Percentiles rank a stretch among this genome's conserved stretches.
These are phyloP conservation scores for Colletotrichum tropicale DNA, from an alignment of 2,329 filamentous ascomycete species.

Conservation along the genomic window DNA sequence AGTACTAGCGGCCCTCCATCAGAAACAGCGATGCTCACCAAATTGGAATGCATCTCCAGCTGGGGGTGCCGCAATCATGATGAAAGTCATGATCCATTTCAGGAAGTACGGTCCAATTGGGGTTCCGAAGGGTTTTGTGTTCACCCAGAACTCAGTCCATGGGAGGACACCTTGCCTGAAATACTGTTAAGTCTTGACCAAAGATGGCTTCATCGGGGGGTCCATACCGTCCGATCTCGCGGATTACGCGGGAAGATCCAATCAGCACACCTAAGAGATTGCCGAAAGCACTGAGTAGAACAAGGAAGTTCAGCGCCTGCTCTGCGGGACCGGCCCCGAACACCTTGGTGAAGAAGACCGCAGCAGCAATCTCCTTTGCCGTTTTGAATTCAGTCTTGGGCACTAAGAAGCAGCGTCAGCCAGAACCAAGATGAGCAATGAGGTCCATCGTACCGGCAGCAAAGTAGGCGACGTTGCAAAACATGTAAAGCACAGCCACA, in stretches of 20 bases:
- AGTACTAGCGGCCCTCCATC: background rate
- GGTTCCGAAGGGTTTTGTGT: conserved; percentile 67
- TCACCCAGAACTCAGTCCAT: conserved; percentile 65
- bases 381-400: conserved; percentile 54
- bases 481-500: conserved; percentile 58
- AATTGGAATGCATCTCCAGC: conserved; percentile 70
- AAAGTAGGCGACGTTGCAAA: conserved; percentile 67
- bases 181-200: background rate
- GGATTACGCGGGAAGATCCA: conserved; percentile 58
- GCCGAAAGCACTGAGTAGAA: conserved; percentile 61
- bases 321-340: conserved; percentile 57
- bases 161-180: conserved; percentile 63
- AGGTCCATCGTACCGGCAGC: conserved; percentile 28
- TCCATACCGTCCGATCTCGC: conserved; percentile 59
- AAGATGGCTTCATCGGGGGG: background rate
- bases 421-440: background rate
- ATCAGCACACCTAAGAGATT: conserved; percentile 62
- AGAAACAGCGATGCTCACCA: conserved; percentile 29
- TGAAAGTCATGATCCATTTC: conserved; percentile 60
- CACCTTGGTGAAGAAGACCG: conserved; percentile 62
- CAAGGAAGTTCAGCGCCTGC: conserved; percentile 60
- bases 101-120: conserved; percentile 63
- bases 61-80: conserved; percentile 65
- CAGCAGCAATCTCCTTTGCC: conserved; percentile 59
- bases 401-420: conserved; percentile 31